Percentiles rank a stretch among this genome's conserved stretches.
phyloP scores from a whole-genome alignment of 257 asterid genomes.

The Paraleonurus japonicus region DNA sequence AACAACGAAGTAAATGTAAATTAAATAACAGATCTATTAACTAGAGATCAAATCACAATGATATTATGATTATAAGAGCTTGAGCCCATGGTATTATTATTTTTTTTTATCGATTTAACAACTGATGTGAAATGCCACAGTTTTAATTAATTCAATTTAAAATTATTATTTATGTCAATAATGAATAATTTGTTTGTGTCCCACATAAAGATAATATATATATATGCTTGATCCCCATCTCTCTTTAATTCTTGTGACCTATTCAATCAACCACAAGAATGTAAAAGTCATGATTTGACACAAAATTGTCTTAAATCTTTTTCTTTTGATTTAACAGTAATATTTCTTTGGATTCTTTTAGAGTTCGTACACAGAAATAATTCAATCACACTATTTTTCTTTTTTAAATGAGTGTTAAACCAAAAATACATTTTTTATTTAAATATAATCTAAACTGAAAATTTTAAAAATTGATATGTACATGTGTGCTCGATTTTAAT shows the following conservation, averaged over 20 bases:
- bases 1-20: not conserved
- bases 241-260: not conserved
- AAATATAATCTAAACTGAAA: too few species aligned
- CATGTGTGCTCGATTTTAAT: not conserved
- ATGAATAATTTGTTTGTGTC: constrained; percentile 2
- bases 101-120: not conserved
- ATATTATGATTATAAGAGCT: not conserved
- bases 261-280: constrained; percentile 23
- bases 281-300: constrained; percentile 25
- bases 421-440: not conserved
- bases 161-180: not conserved
- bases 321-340: constrained; percentile 17
- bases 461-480: not conserved
- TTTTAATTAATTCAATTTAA: not conserved
- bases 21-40: not conserved
- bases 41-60: not conserved
- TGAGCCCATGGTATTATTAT: not conserved
- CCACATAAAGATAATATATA: not conserved
- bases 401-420: not conserved
- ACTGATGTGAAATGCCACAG: not conserved
- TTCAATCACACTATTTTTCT: not conserved
- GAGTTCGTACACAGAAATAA: constrained; percentile 3
- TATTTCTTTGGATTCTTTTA: constrained; percentile 23
- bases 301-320: constrained; percentile 13
- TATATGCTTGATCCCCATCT: not conserved